Conservation (phyloP, 768 basidiomycete species). For the Hygrocybe punicea region DNA sequence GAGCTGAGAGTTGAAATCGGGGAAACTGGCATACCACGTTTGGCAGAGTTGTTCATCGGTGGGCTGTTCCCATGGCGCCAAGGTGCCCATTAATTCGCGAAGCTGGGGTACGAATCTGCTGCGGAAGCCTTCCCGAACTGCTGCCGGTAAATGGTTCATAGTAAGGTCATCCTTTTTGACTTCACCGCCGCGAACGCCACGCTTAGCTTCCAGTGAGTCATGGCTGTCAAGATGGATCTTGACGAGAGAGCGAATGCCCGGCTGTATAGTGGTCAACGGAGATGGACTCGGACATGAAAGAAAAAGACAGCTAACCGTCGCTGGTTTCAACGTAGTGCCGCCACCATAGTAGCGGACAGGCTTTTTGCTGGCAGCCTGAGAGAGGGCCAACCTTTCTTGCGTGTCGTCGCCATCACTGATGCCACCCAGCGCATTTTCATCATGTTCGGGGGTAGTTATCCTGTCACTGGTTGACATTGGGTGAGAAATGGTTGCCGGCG, state of each 20-base stretch:
- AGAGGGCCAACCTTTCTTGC: not conserved
- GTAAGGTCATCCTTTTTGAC: not conserved
- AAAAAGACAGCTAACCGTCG: not conserved
- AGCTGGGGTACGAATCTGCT: not conserved
- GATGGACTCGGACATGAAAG: not conserved
- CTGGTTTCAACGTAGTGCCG: not conserved
- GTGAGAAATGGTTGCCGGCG: too few relatives aligned
- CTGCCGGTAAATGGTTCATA: not conserved
- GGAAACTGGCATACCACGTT: not conserved
- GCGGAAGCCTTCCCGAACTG: not conserved
- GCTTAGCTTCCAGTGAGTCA: not conserved
- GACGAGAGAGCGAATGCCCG: not conserved
- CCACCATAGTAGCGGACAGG: not conserved
- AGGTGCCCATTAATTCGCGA: not conserved
- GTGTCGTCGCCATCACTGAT: not conserved
- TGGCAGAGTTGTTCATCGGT: not conserved
- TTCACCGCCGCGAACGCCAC: not conserved
- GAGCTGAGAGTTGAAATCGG: not conserved
- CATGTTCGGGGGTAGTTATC: too few relatives aligned
- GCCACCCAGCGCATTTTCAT: too few relatives aligned
- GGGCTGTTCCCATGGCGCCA: not conserved
- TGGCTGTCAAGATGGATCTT: not conserved
- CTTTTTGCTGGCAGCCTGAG: not conserved
- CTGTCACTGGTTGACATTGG: too few relatives aligned
- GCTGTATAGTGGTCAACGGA: not conserved